phyloP scores from a whole-genome alignment of 345 rosid genomes.

The Balakata baccata region DNA sequence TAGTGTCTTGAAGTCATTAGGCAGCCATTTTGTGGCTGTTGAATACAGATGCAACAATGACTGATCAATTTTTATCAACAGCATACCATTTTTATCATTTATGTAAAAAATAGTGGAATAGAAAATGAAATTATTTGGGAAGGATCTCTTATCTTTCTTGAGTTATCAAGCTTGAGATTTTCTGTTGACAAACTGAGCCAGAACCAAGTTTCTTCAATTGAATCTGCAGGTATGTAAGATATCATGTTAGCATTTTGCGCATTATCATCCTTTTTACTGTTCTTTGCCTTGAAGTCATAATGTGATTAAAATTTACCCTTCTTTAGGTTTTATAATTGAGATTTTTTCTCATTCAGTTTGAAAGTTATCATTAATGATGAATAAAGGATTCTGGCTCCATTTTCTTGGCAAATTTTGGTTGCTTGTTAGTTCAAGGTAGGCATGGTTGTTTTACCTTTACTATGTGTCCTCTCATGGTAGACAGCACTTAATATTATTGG shows the following conservation, averaged over 20 bases:
- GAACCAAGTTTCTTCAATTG: not conserved
- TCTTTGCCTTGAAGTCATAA: not conserved
- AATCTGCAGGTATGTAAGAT: constrained; percentile 19
- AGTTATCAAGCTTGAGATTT: constrained; percentile 13
- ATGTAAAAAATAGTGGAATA: constrained; percentile 18
- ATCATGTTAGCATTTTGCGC: constrained; percentile 6
- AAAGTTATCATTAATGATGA: constrained; percentile 2
- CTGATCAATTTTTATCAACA: constrained; percentile 18
- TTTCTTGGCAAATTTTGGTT: not conserved
- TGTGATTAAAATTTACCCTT: not conserved
- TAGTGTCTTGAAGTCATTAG: constrained; percentile 25
- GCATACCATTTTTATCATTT: constrained; percentile 19
- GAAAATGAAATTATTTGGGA: constrained; percentile 27
- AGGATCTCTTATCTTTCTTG: constrained; percentile 8
- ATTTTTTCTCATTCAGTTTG: not conserved
- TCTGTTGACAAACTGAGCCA: constrained; percentile 13
- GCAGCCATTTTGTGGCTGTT: constrained; percentile 41
- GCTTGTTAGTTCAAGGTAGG: constrained; percentile 6
- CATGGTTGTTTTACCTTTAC: not conserved
- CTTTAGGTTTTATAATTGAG: not conserved
- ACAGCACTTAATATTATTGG: not conserved
- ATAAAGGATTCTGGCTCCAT: not conserved
- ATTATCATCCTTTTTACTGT: not conserved
- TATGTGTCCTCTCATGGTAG: too few species aligned
- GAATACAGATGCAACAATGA: constrained; percentile 27